Evolutionary conservation across 2,329 filamentous ascomycete species (phyloP), one percentile per base, ranked within the genome.

Genomic region (Dothideomycetidae sp.): DNA sequence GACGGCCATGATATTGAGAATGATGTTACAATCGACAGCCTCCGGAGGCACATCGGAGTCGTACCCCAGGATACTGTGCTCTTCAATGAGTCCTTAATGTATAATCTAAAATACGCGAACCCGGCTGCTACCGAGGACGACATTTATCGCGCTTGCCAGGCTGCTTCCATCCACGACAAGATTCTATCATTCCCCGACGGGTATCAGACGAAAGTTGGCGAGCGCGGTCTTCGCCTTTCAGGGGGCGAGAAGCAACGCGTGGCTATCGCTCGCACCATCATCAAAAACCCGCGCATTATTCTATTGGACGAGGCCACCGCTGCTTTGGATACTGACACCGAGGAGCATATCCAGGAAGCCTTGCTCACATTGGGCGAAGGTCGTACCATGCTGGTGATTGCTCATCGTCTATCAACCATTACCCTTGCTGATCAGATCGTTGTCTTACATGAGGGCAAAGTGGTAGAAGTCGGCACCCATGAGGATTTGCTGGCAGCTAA

Each of bases 31-130:
- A 94, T 96, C 49, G 83, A 94, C 59, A 93, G 85, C n/a, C 68
- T 98, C 39, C 76, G 90, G 47, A 72, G 73, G 42, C 80, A 86
- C 54, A 94, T 98, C 51, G 90, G 90, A 15, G 88, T 98, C 30
- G 90, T 98, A 5, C 90, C 90, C 1, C 90, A 98, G 57, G 90
- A 98, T 51, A 94, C 88, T 3, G 81, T 93, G 4, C 67, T 94
- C 31, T 94, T 94, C 69, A 93, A 93, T 55, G 86, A 93, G 56
- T 80, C 81, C 1, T 64, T 94, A 45, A 90, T 93, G 83, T 93
- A 93, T 62, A 94, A 94, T 53, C 66, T 94, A 43, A 80, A 77
- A 55, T 93, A 94, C 54, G 85, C 86, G 42, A 88, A 88, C 46
- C 81, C 82, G 30, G 59, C 70, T 17, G 84, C 80, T 9, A 81